Conservation (phyloP, 2,329 filamentous ascomycete genomes). For the Apiospora kogelbergensis region DNA sequence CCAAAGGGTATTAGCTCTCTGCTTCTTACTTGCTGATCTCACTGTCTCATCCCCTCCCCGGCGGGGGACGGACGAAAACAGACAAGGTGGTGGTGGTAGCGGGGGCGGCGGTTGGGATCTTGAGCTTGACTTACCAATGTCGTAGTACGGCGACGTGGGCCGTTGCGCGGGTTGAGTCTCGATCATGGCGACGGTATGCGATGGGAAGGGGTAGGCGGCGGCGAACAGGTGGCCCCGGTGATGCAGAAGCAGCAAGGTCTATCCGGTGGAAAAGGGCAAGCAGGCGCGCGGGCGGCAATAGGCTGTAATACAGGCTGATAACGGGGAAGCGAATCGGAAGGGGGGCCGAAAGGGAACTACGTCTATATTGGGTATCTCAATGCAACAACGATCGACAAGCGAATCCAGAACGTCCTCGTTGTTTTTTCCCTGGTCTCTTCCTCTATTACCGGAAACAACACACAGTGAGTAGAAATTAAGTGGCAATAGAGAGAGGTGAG, state of each 20-base stretch:
- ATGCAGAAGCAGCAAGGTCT: background rate
- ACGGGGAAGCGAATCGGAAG: background rate
- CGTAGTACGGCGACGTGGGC: conserved; percentile 34
- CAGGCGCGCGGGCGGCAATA: background rate
- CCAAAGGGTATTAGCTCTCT: conserved; percentile 18
- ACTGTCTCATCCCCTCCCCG: background rate
- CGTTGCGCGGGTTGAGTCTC: conserved; percentile 21
- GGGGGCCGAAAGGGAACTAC: background rate
- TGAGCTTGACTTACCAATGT: conserved; percentile 39
- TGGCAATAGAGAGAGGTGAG: background rate
- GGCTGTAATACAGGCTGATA: conserved; percentile 4
- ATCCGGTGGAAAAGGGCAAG: background rate
- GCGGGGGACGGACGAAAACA: background rate
- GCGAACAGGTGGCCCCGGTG: background rate
- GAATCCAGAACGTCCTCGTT: background rate
- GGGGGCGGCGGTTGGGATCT: background rate
- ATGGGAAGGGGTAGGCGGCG: background rate
- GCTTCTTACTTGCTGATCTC: background rate
- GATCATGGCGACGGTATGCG: conserved; percentile 18
- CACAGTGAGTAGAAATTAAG: background rate
- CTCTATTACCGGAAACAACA: background rate
- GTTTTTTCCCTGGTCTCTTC: background rate
- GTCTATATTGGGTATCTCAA: conserved; percentile 11
- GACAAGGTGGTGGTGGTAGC: background rate
- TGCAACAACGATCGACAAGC: background rate